Percentiles rank a stretch among this genome's conserved stretches.
Conservation (phyloP, 495 filamentous ascomycete species). For the Lepidopterella palustris region DNA sequence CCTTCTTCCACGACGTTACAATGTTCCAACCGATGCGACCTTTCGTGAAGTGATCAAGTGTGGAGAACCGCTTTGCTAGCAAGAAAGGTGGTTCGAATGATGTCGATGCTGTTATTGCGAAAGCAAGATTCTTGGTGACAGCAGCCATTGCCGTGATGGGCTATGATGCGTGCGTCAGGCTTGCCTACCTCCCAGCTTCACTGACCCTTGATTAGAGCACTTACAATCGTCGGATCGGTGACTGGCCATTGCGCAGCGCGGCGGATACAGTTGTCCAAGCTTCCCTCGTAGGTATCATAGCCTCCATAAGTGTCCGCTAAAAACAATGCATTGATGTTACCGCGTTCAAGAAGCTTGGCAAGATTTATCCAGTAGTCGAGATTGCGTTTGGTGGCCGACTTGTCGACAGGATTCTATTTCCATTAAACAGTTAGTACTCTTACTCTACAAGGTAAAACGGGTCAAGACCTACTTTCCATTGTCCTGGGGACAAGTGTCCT, state of each 20-base stretch:
- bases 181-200: no score
- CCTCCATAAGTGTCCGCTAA: slow-evolving; percentile 57
- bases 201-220: no score
- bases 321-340: slow-evolving; percentile 54
- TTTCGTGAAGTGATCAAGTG: neutral
- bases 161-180: no score
- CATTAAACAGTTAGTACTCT: neutral
- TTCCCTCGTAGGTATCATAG: slow-evolving; percentile 52
- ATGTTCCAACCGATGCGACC: neutral
- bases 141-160: slow-evolving; percentile 17
- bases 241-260: slow-evolving; percentile 54
- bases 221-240: slow-evolving; percentile 50
- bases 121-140: slow-evolving; percentile 14
- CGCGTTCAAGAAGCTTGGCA: slow-evolving; percentile 53
- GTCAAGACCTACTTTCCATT: slow-evolving; percentile 41
- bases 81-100: slow-evolving; percentile 14
- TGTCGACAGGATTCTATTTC: slow-evolving; percentile 48
- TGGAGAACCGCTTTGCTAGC: slow-evolving; percentile 13
- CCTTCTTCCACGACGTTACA: neutral
- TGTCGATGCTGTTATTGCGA: slow-evolving; percentile 16
- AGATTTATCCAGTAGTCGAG: slow-evolving; percentile 56
- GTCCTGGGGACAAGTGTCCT: slow-evolving; percentile 41
- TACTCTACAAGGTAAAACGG: slow-evolving; percentile 23
- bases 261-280: slow-evolving; percentile 46
- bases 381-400: slow-evolving; percentile 49